phyloP scores from a whole-genome alignment of 2,329 filamentous ascomycete species.

The Scedosporium apiospermum region DNA sequence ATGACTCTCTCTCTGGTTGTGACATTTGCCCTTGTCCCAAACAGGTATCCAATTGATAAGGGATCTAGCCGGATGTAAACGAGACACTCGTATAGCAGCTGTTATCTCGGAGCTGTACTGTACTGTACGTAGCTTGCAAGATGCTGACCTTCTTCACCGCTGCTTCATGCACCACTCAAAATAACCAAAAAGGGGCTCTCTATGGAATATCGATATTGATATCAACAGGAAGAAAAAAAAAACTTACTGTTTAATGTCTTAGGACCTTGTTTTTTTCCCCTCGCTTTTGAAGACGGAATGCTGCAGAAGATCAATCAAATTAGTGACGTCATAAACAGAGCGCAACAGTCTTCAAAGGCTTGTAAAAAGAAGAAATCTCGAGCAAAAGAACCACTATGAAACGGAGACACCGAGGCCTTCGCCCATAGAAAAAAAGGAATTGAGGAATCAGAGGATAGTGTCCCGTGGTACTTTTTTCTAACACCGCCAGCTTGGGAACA shows the following conservation, averaged over 20 bases:
- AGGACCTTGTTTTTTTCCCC: background rate
- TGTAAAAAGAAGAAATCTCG: background rate
- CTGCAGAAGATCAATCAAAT: background rate
- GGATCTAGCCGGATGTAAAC: background rate
- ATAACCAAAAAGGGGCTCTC: background rate
- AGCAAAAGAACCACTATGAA: background rate
- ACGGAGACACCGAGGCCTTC: background rate
- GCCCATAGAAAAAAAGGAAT: background rate
- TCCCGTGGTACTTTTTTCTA: background rate
- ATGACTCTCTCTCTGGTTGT: background rate
- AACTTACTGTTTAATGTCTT: background rate
- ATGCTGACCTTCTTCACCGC: background rate
- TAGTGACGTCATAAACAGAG: background rate
- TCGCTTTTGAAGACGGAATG: background rate
- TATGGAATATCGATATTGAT: background rate
- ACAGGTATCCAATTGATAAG: background rate
- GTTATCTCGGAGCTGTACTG: background rate
- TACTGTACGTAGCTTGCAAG: background rate
- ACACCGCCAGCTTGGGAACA: background rate
- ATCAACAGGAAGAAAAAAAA: background rate
- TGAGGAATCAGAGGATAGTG: background rate
- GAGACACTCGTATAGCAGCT: background rate
- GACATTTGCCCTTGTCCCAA: background rate
- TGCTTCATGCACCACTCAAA: background rate
- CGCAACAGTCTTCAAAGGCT: background rate